These are phyloP conservation scores for Hypoxylon sp. DNA, from an alignment of 2,329 filamentous ascomycete species.

Conservation along the genomic window DNA sequence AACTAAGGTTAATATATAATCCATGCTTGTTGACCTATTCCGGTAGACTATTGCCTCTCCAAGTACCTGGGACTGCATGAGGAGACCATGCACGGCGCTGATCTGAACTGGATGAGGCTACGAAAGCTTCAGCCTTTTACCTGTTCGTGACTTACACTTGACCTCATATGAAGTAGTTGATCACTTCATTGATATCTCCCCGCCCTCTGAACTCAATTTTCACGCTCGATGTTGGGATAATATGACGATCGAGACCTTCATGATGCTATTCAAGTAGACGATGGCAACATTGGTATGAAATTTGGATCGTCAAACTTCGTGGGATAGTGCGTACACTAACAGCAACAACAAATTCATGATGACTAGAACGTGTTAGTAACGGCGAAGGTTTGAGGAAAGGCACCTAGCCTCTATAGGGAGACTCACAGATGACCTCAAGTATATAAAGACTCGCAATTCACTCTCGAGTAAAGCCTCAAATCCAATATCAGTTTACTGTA, in stretches of 20 bases:
- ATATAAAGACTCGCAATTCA: conserved; percentile 10
- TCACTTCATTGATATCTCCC: conserved; percentile 16
- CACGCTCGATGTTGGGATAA: not conserved
- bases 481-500: not conserved
- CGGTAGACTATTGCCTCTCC: conserved; percentile 23
- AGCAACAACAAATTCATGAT: not conserved
- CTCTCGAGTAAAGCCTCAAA: not conserved
- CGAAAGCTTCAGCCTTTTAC: conserved; percentile 17
- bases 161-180: conserved; percentile 27
- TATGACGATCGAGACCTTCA: conserved; percentile 19
- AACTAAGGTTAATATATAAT: conserved; percentile 12
- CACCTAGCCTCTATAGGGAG: not conserved
- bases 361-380: not conserved
- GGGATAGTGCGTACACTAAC: not conserved
- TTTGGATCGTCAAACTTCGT: conserved; percentile 25
- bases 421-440: not conserved
- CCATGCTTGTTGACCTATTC: conserved; percentile 6
- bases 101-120: conserved; percentile 24
- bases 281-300: conserved; percentile 34
- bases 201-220: not conserved
- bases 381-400: not conserved
- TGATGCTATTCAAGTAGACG: conserved; percentile 26
- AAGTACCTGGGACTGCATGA: conserved; percentile 12
- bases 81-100: conserved; percentile 5
- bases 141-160: conserved; percentile 16